Conservation (phyloP, 495 filamentous ascomycete genomes). For the Aspergillus ellipticus region DNA sequence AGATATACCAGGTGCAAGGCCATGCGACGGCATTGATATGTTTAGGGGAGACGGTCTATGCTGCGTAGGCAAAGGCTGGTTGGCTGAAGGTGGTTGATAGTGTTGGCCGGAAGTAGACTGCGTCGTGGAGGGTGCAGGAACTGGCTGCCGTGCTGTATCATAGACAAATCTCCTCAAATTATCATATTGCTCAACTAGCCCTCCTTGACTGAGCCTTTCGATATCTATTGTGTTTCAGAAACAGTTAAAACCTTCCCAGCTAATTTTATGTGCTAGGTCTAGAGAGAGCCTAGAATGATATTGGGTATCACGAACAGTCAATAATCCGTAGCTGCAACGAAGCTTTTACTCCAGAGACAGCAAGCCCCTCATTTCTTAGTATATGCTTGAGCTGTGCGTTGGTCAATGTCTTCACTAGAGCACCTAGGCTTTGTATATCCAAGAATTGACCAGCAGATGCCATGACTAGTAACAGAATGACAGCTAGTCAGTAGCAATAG, state of each 20-base stretch:
- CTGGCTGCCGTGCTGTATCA: constrained; percentile 22
- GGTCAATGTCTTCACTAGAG: constrained; percentile 55
- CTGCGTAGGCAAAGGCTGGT: constrained; percentile 23
- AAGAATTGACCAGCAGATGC: constrained; percentile 41
- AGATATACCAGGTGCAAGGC: constrained; percentile 31
- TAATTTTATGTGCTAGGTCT: not conserved
- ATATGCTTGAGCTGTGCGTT: constrained; percentile 73
- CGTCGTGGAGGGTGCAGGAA: constrained; percentile 24
- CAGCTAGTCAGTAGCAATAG: not conserved
- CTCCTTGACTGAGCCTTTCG: constrained; percentile 32
- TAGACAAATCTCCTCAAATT: constrained; percentile 30
- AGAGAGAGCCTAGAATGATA: constrained; percentile 5
- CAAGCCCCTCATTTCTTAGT: constrained; percentile 63
- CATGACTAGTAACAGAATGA: constrained; percentile 27
- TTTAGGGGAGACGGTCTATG: constrained; percentile 25
- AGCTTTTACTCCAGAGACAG: constrained; percentile 75
- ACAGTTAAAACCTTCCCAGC: not conserved
- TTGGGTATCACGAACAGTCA: constrained; percentile 55
- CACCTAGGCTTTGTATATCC: constrained; percentile 37
- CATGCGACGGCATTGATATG: constrained; percentile 28
- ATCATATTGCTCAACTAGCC: constrained; percentile 32
- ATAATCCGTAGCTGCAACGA: constrained; percentile 73
- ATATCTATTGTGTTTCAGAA: constrained; percentile 24
- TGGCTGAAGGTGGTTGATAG: constrained; percentile 23
- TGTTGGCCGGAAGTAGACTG: constrained; percentile 24